Conservation (phyloP, 1,284 basidiomycete genomes). For the Heimioporus retisporus region DNA sequence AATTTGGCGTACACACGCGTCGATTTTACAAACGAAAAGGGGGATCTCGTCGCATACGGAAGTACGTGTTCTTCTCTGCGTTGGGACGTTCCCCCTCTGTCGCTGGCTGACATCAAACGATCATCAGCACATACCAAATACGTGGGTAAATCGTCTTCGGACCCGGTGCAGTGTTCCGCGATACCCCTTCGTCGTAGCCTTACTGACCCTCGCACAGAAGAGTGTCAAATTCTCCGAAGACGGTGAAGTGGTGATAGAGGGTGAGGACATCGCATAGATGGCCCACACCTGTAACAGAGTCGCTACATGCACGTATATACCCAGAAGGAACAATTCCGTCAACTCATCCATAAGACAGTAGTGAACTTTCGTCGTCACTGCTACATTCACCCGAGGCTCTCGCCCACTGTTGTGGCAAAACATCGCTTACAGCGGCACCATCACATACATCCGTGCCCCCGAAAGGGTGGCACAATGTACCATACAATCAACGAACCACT, state of each 20-base stretch:
- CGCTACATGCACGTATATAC: too few species aligned
- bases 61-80: conserved; percentile 54
- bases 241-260: conserved; percentile 79
- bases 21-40: conserved; percentile 78
- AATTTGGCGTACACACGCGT: conserved; percentile 86
- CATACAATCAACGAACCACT: too few species aligned
- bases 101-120: conserved; percentile 9
- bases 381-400: too few species aligned
- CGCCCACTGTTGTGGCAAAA: too few species aligned
- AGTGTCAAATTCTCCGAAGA: conserved; percentile 87
- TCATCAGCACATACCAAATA: conserved; percentile 88
- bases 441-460: too few species aligned
- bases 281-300: too few species aligned
- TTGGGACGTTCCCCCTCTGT: too few species aligned
- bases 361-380: too few species aligned
- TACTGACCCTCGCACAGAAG: conserved; percentile 51
- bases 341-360: too few species aligned
- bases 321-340: too few species aligned
- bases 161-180: conserved; percentile 57
- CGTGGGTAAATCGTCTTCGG: conserved; percentile 77
- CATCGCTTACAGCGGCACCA: too few species aligned
- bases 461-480: too few species aligned
- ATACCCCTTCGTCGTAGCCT: background rate
- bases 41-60: conserved; percentile 88
- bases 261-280: conserved; percentile 55